Evolutionary conservation across 23 red algal genomes (phyloP), one percentile per base, ranked within the genome.

Genomic region (Pyropia haitanensis): DNA sequence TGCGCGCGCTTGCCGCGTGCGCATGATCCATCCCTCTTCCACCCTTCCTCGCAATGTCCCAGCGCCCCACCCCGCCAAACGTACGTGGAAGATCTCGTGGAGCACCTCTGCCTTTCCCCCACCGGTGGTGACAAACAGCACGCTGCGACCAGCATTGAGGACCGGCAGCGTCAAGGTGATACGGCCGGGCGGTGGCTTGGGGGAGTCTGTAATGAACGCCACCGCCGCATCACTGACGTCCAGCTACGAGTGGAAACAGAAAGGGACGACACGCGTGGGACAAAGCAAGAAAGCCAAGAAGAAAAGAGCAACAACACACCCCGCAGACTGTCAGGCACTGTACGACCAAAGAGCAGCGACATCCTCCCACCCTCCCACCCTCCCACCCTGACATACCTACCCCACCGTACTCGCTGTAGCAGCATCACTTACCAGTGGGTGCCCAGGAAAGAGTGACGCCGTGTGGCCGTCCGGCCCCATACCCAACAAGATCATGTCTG

Each of bases 381-480:
- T 10, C 39, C 39, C 39, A 46, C 1, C 8, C 39, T 46, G 39
- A 46, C 39, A 46, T 9, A 12, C 4, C 39, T 46, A 46, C 39
- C 13, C 39, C 4, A 46, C 30, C 2, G 2, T 32, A 2, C 30
- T 32, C 5, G 30, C 2, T 46, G 39, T 9, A 7, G 4, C 39
- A 46, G 13, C 8, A 1, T 7, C 70, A 80, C 88, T 60, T 92
- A 95, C 79, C 70, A 79, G 52, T 12, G 71, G 32, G 56, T 83
- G 72, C 15, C 71, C 70, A 5, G 92, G 92, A 74, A 96, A 96
- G 15, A 96, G 70, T 15, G 92, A 96, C 13, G 79, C 81, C 8
- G 92, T 96, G 64, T 96, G 92, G 2, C 92, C 92, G 60, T 96
- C 92, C 8, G 84, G 82, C 49, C 92, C 92, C 52, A 96, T 73